A percentile compares a stretch with the other conserved stretches of the same genome.
Conservation (phyloP, 208 protist species). For the Herpetomonas samuelpessoai region DNA sequence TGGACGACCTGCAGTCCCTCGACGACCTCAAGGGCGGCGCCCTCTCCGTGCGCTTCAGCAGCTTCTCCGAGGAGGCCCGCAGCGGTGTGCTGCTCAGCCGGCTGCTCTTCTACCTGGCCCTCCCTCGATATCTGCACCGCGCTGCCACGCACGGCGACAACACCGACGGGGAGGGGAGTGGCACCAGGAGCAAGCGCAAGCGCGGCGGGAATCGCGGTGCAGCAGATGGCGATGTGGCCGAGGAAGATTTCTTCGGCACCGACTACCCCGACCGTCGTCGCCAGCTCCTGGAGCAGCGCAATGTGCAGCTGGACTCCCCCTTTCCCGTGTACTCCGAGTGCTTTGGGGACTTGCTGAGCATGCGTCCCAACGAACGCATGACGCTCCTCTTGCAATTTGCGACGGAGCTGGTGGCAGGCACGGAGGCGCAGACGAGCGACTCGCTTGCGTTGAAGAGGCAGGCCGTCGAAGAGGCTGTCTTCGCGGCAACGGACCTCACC, state of each 20-base stretch:
- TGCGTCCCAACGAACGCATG: constrained; percentile 64
- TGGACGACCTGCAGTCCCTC: constrained; percentile 78
- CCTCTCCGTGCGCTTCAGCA: constrained; percentile 57
- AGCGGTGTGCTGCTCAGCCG: constrained; percentile 81
- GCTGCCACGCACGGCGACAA: constrained; percentile 23
- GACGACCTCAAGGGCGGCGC: constrained; percentile 79
- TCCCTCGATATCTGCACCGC: constrained; percentile 76
- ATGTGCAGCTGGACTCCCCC: constrained; percentile 82
- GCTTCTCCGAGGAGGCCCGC: constrained; percentile 79
- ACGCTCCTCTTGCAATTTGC: constrained; percentile 78
- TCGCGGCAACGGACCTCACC: constrained; percentile 20
- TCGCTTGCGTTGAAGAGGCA: constrained; percentile 17
- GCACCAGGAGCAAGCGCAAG: background rate
- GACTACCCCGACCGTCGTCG: constrained; percentile 50
- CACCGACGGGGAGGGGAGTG: constrained; percentile 9
- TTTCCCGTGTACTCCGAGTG: constrained; percentile 86
- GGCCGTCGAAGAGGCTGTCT: constrained; percentile 17
- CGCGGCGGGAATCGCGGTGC: constrained; percentile 2
- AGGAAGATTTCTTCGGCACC: constrained; percentile 6
- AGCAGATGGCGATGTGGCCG: background rate
- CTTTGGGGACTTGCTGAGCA: constrained; percentile 75
- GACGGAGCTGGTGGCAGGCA: constrained; percentile 66
- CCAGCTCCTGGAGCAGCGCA: constrained; percentile 68
- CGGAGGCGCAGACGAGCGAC: constrained; percentile 29
- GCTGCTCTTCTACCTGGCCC: constrained; percentile 84